Conservation (phyloP, 1,284 basidiomycete species). For the Ustilago crameri region DNA sequence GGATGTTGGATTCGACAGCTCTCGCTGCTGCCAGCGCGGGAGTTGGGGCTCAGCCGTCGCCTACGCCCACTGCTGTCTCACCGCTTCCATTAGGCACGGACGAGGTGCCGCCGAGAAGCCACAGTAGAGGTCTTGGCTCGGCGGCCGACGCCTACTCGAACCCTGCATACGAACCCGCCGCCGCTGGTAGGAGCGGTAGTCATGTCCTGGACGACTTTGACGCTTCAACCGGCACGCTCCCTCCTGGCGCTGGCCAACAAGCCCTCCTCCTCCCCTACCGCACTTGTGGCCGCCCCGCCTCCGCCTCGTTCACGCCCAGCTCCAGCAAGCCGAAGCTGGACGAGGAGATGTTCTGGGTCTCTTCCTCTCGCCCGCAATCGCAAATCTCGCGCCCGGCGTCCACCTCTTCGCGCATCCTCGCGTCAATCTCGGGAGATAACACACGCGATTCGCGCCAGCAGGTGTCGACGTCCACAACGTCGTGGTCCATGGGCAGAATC, state of each 20-base stretch:
- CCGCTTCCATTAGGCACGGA: not conserved
- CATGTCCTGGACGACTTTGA: constrained; percentile 19
- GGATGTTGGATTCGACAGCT: constrained; percentile 36
- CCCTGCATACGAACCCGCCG: constrained; percentile 3
- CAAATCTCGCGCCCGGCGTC: constrained; percentile 18
- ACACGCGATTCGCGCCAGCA: constrained; percentile 30
- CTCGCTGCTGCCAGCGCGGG: constrained; percentile 24
- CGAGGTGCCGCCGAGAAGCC: constrained; percentile 1
- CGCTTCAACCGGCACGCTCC: constrained; percentile 33
- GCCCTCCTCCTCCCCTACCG: constrained; percentile 31
- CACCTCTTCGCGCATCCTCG: constrained; percentile 18
- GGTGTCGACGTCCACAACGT: constrained; percentile 11
- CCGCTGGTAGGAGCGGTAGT: not conserved
- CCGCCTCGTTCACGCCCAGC: constrained; percentile 2
- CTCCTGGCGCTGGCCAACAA: constrained; percentile 39
- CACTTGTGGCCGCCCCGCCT: constrained; percentile 1
- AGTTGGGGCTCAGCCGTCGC: constrained; percentile 8
- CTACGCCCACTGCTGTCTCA: constrained; percentile 15
- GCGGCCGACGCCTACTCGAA: constrained; percentile 34
- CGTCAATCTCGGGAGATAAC: constrained; percentile 7
- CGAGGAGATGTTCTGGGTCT: constrained; percentile 50
- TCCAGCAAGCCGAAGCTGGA: constrained; percentile 21
- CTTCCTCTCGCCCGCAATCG: constrained; percentile 32
- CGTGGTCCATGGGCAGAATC: constrained; percentile 19
- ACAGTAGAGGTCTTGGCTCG: constrained; percentile 9